Percentiles rank a stretch among this genome's conserved stretches.
phyloP scores from a whole-genome alignment of 805 yeast genomes.

The Candida lessepsii region DNA sequence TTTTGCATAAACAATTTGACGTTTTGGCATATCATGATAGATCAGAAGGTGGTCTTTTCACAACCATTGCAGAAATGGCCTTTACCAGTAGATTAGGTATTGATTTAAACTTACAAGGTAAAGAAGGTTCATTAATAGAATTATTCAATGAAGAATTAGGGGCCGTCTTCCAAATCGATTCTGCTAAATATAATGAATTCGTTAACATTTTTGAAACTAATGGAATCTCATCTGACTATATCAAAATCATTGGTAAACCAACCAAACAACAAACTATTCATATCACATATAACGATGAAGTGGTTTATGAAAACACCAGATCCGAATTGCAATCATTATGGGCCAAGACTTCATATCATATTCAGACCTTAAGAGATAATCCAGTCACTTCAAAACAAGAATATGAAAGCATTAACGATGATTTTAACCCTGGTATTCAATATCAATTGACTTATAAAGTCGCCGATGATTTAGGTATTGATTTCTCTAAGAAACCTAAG shows the following conservation, averaged over 20 bases:
- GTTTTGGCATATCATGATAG: conserved; percentile 92
- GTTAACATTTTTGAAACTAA: conserved; percentile 50
- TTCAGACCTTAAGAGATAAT: conserved; percentile 91
- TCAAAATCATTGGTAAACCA: conserved; percentile 72
- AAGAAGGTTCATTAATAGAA: conserved; percentile 43
- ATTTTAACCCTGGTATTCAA: conserved; percentile 84
- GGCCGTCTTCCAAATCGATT: conserved; percentile 85
- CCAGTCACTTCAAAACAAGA: conserved; percentile 90
- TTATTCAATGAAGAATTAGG: conserved; percentile 94
- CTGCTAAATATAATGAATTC: conserved; percentile 54
- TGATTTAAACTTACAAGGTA: conserved; percentile 46
- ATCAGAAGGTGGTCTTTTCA: conserved; percentile 93
- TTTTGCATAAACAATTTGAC: conserved; percentile 63
- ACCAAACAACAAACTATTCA: conserved; percentile 49
- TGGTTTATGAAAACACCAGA: conserved; percentile 56
- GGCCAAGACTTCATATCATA: conserved; percentile 83
- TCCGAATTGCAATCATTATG: conserved; percentile 76
- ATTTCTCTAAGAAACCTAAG: conserved; percentile 56
- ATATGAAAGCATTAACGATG: conserved; percentile 68
- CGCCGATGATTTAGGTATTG: conserved; percentile 43
- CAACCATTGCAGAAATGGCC: conserved; percentile 90
- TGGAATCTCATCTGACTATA: conserved; percentile 53
- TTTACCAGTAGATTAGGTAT: conserved; percentile 92
- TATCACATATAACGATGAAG: conserved; percentile 46
- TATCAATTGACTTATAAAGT: conserved; percentile 76